Percentiles rank a stretch among this genome's conserved stretches.
phyloP scores from a whole-genome alignment of 345 rosid genomes.

The Rhizophora apiculata region DNA sequence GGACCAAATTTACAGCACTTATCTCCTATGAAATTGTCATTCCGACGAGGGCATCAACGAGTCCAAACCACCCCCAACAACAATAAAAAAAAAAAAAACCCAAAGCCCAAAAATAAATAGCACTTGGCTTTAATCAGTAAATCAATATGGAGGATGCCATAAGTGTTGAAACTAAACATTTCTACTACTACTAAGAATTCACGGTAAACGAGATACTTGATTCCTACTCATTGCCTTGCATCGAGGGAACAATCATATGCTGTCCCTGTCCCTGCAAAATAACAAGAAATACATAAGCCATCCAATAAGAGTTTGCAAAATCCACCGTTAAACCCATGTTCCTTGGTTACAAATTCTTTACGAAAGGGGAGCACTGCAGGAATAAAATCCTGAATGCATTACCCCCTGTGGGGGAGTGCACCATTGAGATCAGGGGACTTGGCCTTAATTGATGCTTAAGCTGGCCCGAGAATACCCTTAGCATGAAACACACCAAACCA shows the following conservation, averaged over 20 bases:
- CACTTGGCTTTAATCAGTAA: slow-evolving; percentile 17
- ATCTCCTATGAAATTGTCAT: slow-evolving; percentile 12
- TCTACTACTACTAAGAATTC: slow-evolving; percentile 23
- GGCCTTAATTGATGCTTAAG: no score
- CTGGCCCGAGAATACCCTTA: no score
- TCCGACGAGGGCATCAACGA: slow-evolving; percentile 11
- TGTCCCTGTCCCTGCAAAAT: slow-evolving; percentile 46
- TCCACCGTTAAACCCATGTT: not conserved
- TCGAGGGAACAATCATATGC: slow-evolving; percentile 46
- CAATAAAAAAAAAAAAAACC: not conserved
- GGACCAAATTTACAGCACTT: slow-evolving; percentile 32
- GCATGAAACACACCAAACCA: no score
- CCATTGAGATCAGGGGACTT: no score
- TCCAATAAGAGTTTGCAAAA: not conserved
- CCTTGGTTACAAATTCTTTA: not conserved
- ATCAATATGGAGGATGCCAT: slow-evolving; percentile 19
- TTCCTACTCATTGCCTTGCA: slow-evolving; percentile 47
- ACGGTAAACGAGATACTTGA: slow-evolving; percentile 1
- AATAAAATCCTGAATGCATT: no score
- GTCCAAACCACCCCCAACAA: slow-evolving; percentile 12
- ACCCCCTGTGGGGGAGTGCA: no score
- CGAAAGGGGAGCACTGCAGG: no score
- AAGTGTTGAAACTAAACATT: slow-evolving; percentile 21
- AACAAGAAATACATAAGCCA: slow-evolving; percentile 7
- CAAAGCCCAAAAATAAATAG: slow-evolving; percentile 11